Conservation (phyloP, 106 monocot species). For the Platanthera guangdongensis region DNA sequence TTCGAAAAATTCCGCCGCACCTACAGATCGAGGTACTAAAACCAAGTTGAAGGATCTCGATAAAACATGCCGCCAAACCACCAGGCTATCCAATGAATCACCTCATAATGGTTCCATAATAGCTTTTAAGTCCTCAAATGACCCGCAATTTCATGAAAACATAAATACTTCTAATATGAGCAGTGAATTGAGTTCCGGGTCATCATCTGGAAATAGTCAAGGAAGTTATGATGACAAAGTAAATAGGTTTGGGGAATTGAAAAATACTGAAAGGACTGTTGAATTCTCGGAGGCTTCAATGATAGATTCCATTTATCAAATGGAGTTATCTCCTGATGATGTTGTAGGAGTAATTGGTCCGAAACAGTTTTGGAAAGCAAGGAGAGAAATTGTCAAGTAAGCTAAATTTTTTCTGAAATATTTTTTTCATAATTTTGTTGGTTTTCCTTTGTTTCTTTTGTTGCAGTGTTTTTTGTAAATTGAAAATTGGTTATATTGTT, state of each 20-base stretch:
- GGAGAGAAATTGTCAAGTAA: slow-evolving; percentile 88
- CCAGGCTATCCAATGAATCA: background rate
- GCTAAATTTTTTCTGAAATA: slow-evolving; percentile 9
- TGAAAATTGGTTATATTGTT: background rate
- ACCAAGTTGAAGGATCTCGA: slow-evolving; percentile 3
- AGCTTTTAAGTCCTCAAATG: slow-evolving; percentile 5
- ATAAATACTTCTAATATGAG: slow-evolving; percentile 2
- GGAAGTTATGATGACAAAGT: slow-evolving; percentile 11
- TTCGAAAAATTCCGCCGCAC: slow-evolving; percentile 6
- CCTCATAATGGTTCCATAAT: slow-evolving; percentile 4
- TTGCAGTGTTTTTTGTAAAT: background rate
- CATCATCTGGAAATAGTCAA: slow-evolving; percentile 10
- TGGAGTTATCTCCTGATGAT: slow-evolving; percentile 76
- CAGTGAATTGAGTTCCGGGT: slow-evolving; percentile 6
- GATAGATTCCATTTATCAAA: slow-evolving; percentile 39
- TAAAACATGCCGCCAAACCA: background rate
- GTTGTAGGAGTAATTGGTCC: slow-evolving; percentile 76
- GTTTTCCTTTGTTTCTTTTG: background rate
- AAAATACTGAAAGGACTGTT: slow-evolving; percentile 24
- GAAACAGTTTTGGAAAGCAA: slow-evolving; percentile 93
- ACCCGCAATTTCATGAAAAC: slow-evolving; percentile 1
- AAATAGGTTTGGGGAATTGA: slow-evolving; percentile 6
- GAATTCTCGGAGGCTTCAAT: slow-evolving; percentile 47
- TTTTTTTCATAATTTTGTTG: background rate
- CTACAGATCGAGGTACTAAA: slow-evolving; percentile 9